Conservation (phyloP, 495 filamentous ascomycete species). For the Aspergillus nanangensis region DNA sequence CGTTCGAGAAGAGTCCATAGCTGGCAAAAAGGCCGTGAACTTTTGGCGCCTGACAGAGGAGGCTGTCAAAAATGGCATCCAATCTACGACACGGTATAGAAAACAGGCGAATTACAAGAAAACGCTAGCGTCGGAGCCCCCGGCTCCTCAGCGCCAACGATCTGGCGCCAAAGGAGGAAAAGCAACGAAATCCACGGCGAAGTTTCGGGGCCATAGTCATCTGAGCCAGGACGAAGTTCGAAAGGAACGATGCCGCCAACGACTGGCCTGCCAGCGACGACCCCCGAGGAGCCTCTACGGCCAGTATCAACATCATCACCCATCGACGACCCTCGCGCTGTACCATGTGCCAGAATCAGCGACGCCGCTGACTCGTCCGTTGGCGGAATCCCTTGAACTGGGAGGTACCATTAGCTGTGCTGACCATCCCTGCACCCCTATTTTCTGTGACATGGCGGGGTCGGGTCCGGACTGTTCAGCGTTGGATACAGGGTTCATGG, state of each 20-base stretch:
- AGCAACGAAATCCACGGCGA: constrained; percentile 35
- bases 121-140: constrained; percentile 31
- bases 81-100: constrained; percentile 73
- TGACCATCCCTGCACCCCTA: constrained; percentile 16
- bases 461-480: constrained; percentile 15
- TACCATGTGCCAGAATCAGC: constrained; percentile 13
- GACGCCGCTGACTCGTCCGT: constrained; percentile 11
- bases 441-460: constrained; percentile 21
- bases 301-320: constrained; percentile 9
- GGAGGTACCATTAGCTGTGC: constrained; percentile 24
- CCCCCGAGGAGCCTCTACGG: constrained; percentile 12
- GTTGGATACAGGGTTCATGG: constrained; percentile 18
- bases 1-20: constrained; percentile 38
- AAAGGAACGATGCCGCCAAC: constrained; percentile 15
- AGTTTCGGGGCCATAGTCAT: constrained; percentile 17
- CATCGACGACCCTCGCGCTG: constrained; percentile 8
- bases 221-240: constrained; percentile 16
- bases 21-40: constrained; percentile 55
- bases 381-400: constrained; percentile 17
- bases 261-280: constrained; percentile 12
- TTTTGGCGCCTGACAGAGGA: constrained; percentile 65
- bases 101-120: constrained; percentile 49
- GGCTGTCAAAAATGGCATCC: constrained; percentile 57
- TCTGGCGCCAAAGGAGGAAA: constrained; percentile 56
- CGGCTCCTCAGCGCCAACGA: constrained; percentile 46